Conservation (phyloP, 352 stramenopile genomes). For the Pythium vanterpoolii region DNA sequence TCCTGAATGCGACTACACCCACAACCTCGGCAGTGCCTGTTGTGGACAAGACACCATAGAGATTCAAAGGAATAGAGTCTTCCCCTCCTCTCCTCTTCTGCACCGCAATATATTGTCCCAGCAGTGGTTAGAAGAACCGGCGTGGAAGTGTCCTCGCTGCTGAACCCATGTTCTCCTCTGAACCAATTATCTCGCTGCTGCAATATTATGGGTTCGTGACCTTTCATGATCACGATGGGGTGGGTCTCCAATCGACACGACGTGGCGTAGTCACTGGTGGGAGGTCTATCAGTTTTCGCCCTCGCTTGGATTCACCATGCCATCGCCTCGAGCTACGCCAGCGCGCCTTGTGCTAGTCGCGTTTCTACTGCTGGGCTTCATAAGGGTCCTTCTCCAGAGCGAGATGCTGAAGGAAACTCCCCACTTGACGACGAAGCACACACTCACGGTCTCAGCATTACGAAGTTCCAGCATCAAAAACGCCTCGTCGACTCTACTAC, state of each 20-base stretch:
- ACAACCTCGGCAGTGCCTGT: neutral
- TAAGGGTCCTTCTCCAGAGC: neutral
- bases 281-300: too few relatives aligned
- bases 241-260: too few relatives aligned
- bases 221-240: too few relatives aligned
- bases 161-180: too few relatives aligned
- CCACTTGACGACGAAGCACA: neutral
- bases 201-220: neutral
- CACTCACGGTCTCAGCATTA: neutral
- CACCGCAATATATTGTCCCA: too few relatives aligned
- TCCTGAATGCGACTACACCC: slow-evolving; percentile 10
- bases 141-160: too few relatives aligned
- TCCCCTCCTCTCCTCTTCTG: too few relatives aligned
- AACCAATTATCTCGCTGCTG: too few relatives aligned
- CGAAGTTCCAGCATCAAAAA: neutral
- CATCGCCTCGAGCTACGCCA: neutral
- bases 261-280: too few relatives aligned
- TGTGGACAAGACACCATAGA: neutral
- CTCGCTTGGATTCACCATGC: too few relatives aligned
- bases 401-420: neutral
- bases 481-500: neutral
- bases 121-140: too few relatives aligned
- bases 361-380: neutral
- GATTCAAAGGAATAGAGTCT: too few relatives aligned
- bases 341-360: neutral